Evolutionary conservation across 1,139 yeast species (phyloP).

Genomic region (Geotrichum aggregatum): DNA sequence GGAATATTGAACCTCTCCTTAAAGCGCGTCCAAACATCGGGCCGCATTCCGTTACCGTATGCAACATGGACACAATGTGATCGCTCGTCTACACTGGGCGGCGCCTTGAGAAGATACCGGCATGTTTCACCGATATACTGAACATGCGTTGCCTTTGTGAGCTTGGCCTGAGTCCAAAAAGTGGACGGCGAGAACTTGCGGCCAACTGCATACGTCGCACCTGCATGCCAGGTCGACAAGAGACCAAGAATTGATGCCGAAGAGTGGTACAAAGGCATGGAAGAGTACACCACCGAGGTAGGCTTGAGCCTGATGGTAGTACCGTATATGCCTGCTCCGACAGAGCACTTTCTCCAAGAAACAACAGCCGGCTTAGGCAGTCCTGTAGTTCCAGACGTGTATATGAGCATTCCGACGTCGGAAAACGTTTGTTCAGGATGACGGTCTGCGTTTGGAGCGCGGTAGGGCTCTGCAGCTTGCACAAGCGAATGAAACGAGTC

Average conservation of each 20-base stretch:
- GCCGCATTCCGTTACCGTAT: slow-evolving; percentile 87
- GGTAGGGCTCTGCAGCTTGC: slow-evolving; percentile 44
- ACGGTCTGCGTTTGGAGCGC: slow-evolving; percentile 39
- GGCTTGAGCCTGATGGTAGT: slow-evolving; percentile 58
- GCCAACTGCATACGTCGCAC: slow-evolving; percentile 70
- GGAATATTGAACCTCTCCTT: slow-evolving; percentile 70
- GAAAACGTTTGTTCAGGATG: slow-evolving; percentile 27
- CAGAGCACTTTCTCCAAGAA: slow-evolving; percentile 77
- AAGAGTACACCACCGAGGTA: slow-evolving; percentile 66
- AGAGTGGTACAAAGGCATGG: slow-evolving; percentile 95
- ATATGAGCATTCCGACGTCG: slow-evolving; percentile 68
- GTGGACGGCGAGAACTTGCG: slow-evolving; percentile 79
- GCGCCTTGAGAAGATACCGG: slow-evolving; percentile 71
- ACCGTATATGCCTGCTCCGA: slow-evolving; percentile 71
- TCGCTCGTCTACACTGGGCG: slow-evolving; percentile 62
- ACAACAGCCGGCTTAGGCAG: slow-evolving; percentile 91
- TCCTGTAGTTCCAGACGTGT: slow-evolving; percentile 95
- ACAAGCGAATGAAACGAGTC: slow-evolving; percentile 43
- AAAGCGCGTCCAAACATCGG: slow-evolving; percentile 85
- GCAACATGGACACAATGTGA: slow-evolving; percentile 67
- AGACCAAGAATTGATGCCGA: slow-evolving; percentile 89
- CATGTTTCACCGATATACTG: slow-evolving; percentile 97
- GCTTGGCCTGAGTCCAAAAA: slow-evolving; percentile 85
- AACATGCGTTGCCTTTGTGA: slow-evolving; percentile 68
- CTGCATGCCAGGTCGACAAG: slow-evolving; percentile 62